These are phyloP conservation scores for Trichoderma cornu-damae DNA, from an alignment of 2,329 filamentous ascomycete genomes.

Conservation along the genomic window DNA sequence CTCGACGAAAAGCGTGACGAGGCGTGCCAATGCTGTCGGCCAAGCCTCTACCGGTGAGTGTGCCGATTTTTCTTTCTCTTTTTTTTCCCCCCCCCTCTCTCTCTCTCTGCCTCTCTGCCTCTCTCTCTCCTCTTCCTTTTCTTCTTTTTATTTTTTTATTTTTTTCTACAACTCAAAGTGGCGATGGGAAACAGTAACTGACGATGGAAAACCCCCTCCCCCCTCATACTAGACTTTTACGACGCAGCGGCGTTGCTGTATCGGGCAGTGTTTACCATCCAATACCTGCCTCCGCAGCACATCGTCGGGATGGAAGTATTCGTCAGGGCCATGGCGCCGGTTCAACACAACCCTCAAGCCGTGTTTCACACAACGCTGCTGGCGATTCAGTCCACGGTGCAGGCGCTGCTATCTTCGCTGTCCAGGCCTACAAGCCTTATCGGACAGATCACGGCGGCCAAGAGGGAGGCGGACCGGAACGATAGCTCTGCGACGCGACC, in stretches of 20 bases:
- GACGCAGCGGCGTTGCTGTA: slow-evolving; percentile 57
- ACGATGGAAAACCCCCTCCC: not conserved
- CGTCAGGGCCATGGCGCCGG: slow-evolving; percentile 58
- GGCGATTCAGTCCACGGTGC: slow-evolving; percentile 77
- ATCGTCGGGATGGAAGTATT: slow-evolving; percentile 68
- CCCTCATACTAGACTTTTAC: slow-evolving; percentile 53
- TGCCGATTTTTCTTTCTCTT: not conserved
- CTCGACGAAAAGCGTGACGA: slow-evolving; percentile 74
- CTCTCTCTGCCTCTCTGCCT: too few species aligned
- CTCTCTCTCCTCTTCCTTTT: too few species aligned
- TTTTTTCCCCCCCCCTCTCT: too few species aligned
- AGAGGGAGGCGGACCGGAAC: slow-evolving; percentile 72
- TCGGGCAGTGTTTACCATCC: slow-evolving; percentile 49
- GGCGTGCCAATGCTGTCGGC: slow-evolving; percentile 69
- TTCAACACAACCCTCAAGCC: slow-evolving; percentile 66
- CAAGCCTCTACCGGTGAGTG: slow-evolving; percentile 57
- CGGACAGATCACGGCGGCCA: slow-evolving; percentile 65
- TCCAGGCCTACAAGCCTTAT: slow-evolving; percentile 75
- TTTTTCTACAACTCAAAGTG: too few species aligned
- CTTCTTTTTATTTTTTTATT: too few species aligned
- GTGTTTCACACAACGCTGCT: slow-evolving; percentile 71
- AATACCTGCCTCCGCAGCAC: slow-evolving; percentile 65
- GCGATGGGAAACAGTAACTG: not conserved
- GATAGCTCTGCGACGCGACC: slow-evolving; percentile 68
- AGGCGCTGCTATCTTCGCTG: slow-evolving; percentile 73